phyloP scores from a whole-genome alignment of 768 basidiomycete species.

The Russula sp. region DNA sequence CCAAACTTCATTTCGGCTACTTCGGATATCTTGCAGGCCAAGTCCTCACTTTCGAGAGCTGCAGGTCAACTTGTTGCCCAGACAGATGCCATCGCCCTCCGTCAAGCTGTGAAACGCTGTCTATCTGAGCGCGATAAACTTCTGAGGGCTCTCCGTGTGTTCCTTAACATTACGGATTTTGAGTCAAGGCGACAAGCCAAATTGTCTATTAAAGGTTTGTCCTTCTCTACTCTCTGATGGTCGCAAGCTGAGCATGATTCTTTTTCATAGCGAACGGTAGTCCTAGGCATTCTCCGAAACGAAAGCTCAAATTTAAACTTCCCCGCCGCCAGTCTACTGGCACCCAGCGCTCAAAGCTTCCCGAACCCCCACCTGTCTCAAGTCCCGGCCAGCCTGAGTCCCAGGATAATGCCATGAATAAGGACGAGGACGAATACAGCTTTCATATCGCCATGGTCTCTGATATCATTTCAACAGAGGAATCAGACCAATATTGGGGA shows the following conservation, averaged over 20 bases:
- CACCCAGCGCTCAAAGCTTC: background rate
- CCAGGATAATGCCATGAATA: background rate
- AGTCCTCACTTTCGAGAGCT: background rate
- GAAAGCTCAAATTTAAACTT: constrained; percentile 5
- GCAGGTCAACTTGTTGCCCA: background rate
- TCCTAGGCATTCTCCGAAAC: constrained; percentile 2
- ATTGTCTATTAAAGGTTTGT: constrained; percentile 3
- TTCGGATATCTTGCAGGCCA: constrained; percentile 5
- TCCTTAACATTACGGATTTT: constrained; percentile 9
- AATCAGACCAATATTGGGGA: constrained; percentile 3
- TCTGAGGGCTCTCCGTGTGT: constrained; percentile 11
- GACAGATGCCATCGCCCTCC: background rate
- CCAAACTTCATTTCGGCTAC: constrained; percentile 2
- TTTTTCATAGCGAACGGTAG: background rate
- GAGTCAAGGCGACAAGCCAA: constrained; percentile 9
- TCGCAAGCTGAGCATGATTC: background rate
- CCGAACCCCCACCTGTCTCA: background rate
- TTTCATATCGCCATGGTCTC: constrained; percentile 9
- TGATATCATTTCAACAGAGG: background rate
- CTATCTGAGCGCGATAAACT: constrained; percentile 5
- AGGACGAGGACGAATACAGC: constrained; percentile 6
- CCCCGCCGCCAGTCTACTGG: constrained; percentile 1
- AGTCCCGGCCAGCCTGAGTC: background rate
- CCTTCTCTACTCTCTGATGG: background rate
- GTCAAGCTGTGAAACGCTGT: background rate